Conservation (phyloP, 129 eudicot species). For the Solidago caesia region DNA sequence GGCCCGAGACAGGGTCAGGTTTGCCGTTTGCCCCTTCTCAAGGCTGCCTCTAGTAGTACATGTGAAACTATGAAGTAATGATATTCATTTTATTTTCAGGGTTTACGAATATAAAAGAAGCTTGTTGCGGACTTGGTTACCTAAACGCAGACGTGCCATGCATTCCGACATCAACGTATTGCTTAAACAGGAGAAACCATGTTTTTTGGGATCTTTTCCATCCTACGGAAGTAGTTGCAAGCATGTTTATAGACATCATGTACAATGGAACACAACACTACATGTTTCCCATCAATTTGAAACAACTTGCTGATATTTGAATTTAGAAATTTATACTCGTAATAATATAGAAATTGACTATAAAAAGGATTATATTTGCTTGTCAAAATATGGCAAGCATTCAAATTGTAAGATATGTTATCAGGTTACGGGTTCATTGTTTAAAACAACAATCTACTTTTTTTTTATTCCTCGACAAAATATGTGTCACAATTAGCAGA, state of each 20-base stretch:
- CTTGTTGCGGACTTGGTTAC: constrained; percentile 79
- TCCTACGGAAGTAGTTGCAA: constrained; percentile 62
- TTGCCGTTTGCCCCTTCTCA: no score
- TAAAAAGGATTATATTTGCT: no score
- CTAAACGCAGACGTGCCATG: constrained; percentile 60
- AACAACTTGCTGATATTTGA: constrained; percentile 53
- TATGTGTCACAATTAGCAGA: no score
- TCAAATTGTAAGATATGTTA: not conserved
- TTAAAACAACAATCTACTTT: no score
- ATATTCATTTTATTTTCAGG: constrained; percentile 36
- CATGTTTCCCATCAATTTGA: constrained; percentile 49
- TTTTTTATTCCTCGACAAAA: no score
- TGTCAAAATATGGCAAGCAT: not conserved
- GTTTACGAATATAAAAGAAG: constrained; percentile 66
- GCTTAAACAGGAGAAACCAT: constrained; percentile 53
- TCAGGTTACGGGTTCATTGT: no score
- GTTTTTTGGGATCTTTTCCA: constrained; percentile 83
- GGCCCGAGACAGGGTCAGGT: no score
- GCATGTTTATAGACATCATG: constrained; percentile 39
- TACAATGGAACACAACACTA: constrained; percentile 39
- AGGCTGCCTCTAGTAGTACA: not conserved
- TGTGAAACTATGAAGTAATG: not conserved
- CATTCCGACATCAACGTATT: constrained; percentile 50
- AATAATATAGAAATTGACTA: not conserved
- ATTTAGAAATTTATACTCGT: not conserved